Percentiles rank a stretch among this genome's conserved stretches.
Evolutionary conservation across 306 rosid genomes (phyloP).

Genomic region (Cicer chorassanicum): DNA sequence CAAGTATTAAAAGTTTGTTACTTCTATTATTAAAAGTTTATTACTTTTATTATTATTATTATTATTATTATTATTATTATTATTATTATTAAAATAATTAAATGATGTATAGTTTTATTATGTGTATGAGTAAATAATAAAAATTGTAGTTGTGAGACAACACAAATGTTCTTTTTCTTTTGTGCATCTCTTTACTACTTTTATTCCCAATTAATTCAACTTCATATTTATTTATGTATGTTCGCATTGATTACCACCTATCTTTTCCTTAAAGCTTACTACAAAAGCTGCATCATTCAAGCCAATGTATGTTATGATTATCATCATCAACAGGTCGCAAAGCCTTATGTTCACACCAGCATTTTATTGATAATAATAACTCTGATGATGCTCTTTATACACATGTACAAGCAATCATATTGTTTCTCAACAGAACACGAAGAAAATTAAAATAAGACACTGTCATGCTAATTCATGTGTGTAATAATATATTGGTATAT

Average conservation of each 20-base stretch:
- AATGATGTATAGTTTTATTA: no score
- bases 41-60: no score
- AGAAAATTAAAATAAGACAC: background rate
- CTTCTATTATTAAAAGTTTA: no score
- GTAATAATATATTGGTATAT: background rate
- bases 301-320: constrained; percentile 20
- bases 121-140: no score
- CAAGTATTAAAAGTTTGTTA: no score
- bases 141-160: no score
- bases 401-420: constrained; percentile 13
- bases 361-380: background rate
- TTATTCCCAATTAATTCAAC: background rate
- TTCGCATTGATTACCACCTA: constrained; percentile 35
- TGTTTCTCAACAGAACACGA: background rate
- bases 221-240: background rate
- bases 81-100: no score
- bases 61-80: no score
- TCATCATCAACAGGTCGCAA: background rate
- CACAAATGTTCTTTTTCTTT: no score
- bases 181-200: no score
- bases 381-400: background rate
- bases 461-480: background rate
- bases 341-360: background rate
- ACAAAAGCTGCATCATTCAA: constrained; percentile 23
- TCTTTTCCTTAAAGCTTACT: constrained; percentile 50